Evolutionary conservation across 2,329 filamentous ascomycete genomes (phyloP), one percentile per base, ranked within the genome.

Genomic region (Fusarium verticillioides): DNA sequence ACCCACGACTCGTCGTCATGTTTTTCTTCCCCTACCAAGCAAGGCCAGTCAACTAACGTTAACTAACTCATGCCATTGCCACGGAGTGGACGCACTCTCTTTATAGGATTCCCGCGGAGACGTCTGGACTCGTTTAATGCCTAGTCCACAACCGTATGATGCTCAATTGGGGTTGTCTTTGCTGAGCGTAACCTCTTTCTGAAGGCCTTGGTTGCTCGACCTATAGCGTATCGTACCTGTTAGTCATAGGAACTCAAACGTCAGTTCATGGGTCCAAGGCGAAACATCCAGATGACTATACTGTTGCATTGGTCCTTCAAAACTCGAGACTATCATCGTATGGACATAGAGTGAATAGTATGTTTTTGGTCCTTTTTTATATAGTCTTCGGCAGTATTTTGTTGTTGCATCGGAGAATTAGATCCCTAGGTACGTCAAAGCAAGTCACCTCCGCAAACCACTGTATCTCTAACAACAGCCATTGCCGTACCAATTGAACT

Each of bases 71-170:
- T 66, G 39, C 26, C 52, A 60, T 66, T 60, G 32, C 23, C 40
- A 37, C 8, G 16, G 9, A 28, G n/a, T 68, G 26, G 36, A 50
- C 16, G 30, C 28, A 47, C 26, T 54, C 52, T 43, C 40, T 70
- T 63, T 66, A 56, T 57, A 57, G 28, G 23, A 44, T 42, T 42
- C 43, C 69, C 63, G 68, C 69, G 62, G 68, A 68, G 57, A 71
- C 32, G 57, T 47, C 5, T 28, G 11, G 59, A 58, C 39, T 58
- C 32, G 65, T 58, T 34, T 34, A 59, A 69, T 63, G 34, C 32
- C 28, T 50, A 60, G 34, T 47, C 62, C 46, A 42, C 26, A 52
- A 69, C 49, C 53, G 34, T 43, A 42, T 59, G 59, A 69, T 54
- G 65, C 32, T 59, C 59, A 43, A 49, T 64, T 69, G 36, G 53